These are phyloP conservation scores for Endotrypanum monterogeii DNA, from an alignment of 208 protist genomes.

Conservation along the genomic window DNA sequence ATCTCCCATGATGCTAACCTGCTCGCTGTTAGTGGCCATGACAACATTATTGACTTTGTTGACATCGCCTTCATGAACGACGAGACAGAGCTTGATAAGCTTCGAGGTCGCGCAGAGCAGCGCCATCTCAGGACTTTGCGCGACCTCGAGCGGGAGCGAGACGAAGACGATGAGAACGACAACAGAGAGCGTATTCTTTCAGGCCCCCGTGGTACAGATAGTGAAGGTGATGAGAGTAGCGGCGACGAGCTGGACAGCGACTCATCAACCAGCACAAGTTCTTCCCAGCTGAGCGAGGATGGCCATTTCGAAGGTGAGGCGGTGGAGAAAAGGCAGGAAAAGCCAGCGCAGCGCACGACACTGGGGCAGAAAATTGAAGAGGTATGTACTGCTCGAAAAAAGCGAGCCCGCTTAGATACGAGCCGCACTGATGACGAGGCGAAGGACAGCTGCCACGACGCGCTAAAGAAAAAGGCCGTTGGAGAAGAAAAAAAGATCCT, in stretches of 20 bases:
- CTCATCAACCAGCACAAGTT: not conserved
- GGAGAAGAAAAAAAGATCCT: not conserved
- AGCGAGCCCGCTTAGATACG: constrained; percentile 4
- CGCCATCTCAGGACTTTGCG: constrained; percentile 76
- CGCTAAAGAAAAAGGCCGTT: not conserved
- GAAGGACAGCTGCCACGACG: not conserved
- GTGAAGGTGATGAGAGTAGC: not conserved
- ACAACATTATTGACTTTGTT: constrained; percentile 90
- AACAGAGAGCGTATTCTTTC: constrained; percentile 24
- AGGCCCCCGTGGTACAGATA: constrained; percentile 8
- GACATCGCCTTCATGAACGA: constrained; percentile 86
- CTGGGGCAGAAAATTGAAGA: constrained; percentile 14
- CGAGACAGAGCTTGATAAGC: constrained; percentile 68
- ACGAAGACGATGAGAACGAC: constrained; percentile 43
- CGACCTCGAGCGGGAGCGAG: constrained; percentile 60
- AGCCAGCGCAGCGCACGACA: constrained; percentile 1
- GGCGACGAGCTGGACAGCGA: not conserved
- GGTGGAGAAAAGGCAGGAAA: constrained; percentile 13
- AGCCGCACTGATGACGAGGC: constrained; percentile 15
- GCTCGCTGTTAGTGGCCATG: constrained; percentile 75
- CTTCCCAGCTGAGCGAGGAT: not conserved
- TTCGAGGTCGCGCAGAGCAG: constrained; percentile 77
- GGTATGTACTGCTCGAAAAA: constrained; percentile 8
- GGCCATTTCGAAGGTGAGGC: not conserved
- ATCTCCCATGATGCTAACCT: constrained; percentile 71